These are phyloP conservation scores for Marchantia paleacea DNA, from an alignment of 225 moss, liverwort and hornwort genomes.

Conservation along the genomic window DNA sequence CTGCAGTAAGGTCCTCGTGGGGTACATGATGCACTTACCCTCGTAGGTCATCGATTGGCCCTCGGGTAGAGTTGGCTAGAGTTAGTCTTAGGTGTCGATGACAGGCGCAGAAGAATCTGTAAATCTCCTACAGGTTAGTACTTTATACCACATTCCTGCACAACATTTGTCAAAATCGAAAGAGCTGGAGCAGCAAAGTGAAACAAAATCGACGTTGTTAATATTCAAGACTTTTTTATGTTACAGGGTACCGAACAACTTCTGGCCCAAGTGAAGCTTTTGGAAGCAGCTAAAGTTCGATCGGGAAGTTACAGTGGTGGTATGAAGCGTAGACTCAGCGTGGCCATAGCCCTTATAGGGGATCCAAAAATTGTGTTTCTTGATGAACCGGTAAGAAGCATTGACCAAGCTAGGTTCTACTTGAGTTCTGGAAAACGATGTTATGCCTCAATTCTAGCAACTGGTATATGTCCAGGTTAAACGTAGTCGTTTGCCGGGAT, in stretches of 20 bases:
- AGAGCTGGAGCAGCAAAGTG: neutral
- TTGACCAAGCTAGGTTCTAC: neutral
- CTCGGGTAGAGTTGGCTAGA: too few species aligned
- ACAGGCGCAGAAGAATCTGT: too few species aligned
- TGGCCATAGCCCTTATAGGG: conserved; percentile 92
- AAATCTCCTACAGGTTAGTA: too few species aligned
- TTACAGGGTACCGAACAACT: conserved; percentile 67
- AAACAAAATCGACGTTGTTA: neutral
- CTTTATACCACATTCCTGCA: neutral
- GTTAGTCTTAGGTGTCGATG: too few species aligned
- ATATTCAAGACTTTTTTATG: too few species aligned
- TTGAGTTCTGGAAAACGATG: neutral
- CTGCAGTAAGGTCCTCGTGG: too few species aligned
- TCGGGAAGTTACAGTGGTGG: conserved; percentile 96
- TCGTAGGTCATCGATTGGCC: too few species aligned
- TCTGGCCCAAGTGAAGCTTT: conserved; percentile 72
- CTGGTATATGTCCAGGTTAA: neutral
- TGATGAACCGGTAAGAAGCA: conserved; percentile 73
- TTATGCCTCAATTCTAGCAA: neutral
- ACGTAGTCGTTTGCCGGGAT: neutral
- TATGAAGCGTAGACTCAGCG: conserved; percentile 95
- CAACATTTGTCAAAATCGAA: neutral
- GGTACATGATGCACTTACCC: neutral
- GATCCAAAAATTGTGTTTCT: conserved; percentile 90
- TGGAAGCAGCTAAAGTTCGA: conserved; percentile 71